Base-by-base conservation (phyloP, 2,329 filamentous ascomycete species). In the Aspergillus cejpii region DNA sequence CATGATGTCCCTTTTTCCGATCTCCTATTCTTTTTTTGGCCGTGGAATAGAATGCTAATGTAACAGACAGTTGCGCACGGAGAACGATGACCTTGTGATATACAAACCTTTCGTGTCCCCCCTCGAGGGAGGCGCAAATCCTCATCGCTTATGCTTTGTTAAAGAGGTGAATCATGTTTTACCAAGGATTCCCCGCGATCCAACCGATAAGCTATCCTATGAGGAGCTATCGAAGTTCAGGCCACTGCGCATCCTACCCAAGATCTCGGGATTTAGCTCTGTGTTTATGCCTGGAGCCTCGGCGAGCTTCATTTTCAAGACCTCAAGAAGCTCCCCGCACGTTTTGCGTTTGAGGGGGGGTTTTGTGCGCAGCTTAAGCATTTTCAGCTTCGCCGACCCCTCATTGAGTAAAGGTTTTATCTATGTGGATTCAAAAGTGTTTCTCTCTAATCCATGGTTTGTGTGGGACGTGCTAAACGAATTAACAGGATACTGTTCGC, bases 211-310 rank as follows among this genome's bases (percentile, higher is more conserved):
- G 6, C 37, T 49, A 21, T 36, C 49, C 10, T 47, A 48, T 15
- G 48, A 48, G 3, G 45, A 53, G 20, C 54, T 45, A 50, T 63
- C 49, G 47, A 62, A 72, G 41, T 62, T 67, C 38, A 73, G 62
- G 37, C 65, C 69, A 15, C 64, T 77, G 55, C 69, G 72, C 40
- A 58, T 63, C 33, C 57, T 77, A 17, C 49, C 57, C 11, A 57
- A 74, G 49, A 46, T 96, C n/a, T 80, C 77, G 23, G 87, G 88
- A 2, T 89, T 90, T 63, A 84, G 80, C 59, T 79, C 85, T 1
- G 83, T 97, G 1, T 92, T 95, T 60, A 75, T 96, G 39, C 83
- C 88, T 0, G 90, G 91, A 0, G 67, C 76, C 3, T 87, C 87
- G 0, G 85, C 91, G 0, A 83, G 81, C 46, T 90, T 97, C 62